These are phyloP conservation scores for Plectranthus barbatus DNA, from an alignment of 257 asterid species.

Conservation along the genomic window DNA sequence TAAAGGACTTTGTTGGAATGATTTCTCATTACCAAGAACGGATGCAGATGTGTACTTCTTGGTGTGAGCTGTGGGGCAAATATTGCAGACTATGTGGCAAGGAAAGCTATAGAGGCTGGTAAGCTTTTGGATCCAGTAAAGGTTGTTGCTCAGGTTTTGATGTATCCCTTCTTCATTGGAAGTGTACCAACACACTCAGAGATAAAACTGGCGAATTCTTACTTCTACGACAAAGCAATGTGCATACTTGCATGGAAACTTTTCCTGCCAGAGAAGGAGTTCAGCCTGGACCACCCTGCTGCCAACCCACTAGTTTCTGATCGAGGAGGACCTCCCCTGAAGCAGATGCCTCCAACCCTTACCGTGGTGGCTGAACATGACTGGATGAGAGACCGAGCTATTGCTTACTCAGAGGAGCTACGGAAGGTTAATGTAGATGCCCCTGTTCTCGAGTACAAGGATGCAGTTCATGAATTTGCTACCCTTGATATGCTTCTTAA, in stretches of 20 bases:
- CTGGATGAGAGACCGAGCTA: slow-evolving; percentile 92
- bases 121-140: slow-evolving; percentile 76
- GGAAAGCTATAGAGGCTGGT: slow-evolving; percentile 75
- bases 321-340: slow-evolving; percentile 58
- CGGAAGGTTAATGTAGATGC: slow-evolving; percentile 84
- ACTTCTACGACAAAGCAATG: slow-evolving; percentile 83
- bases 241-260: slow-evolving; percentile 78
- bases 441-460: slow-evolving; percentile 83
- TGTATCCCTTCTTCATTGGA: slow-evolving; percentile 91
- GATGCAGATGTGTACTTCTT: slow-evolving; percentile 74
- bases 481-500: slow-evolving; percentile 79
- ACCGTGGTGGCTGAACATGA: slow-evolving; percentile 87
- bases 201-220: slow-evolving; percentile 76
- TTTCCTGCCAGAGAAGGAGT: slow-evolving; percentile 62
- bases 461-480: slow-evolving; percentile 90
- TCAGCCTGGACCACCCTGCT: slow-evolving; percentile 73
- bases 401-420: slow-evolving; percentile 86
- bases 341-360: slow-evolving; percentile 82
- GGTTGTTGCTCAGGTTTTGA: slow-evolving; percentile 86
- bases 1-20: slow-evolving; percentile 1
- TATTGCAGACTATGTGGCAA: slow-evolving; percentile 65
- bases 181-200: slow-evolving; percentile 75
- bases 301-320: slow-evolving; percentile 66
- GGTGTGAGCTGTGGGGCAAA: slow-evolving; percentile 94
- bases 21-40: background rate